These are phyloP conservation scores for Penicillium soppii DNA, from an alignment of 495 filamentous ascomycete genomes.

Conservation along the genomic window DNA sequence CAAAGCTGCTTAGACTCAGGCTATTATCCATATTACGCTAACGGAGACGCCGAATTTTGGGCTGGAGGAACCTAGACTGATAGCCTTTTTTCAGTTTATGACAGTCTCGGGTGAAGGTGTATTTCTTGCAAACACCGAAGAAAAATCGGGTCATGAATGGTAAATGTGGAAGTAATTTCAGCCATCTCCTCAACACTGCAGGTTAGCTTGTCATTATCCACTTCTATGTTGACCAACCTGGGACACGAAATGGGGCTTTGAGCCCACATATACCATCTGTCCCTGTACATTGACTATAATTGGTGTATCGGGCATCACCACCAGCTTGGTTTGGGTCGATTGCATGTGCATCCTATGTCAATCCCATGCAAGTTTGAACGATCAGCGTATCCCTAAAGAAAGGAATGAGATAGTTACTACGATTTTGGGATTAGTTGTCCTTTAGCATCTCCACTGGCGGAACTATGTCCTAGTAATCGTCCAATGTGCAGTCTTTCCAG, in stretches of 20 bases:
- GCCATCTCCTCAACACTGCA: slow-evolving; percentile 12
- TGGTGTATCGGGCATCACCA: slow-evolving; percentile 6
- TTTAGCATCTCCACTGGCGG: background rate
- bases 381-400: background rate
- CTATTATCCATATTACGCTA: background rate
- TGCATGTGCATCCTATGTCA: no score
- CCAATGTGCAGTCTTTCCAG: slow-evolving; percentile 3
- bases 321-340: slow-evolving; percentile 1
- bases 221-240: slow-evolving; percentile 5
- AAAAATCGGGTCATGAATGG: slow-evolving; percentile 7
- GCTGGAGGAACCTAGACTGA: background rate
- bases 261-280: background rate
- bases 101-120: background rate
- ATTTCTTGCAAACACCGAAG: background rate
- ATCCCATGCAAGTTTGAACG: slow-evolving; percentile 12
- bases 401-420: background rate
- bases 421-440: slow-evolving; percentile 1
- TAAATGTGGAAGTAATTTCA: slow-evolving; percentile 1
- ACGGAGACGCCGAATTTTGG: slow-evolving; percentile 9
- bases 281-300: background rate
- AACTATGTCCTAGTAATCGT: background rate
- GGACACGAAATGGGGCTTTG: slow-evolving; percentile 4
- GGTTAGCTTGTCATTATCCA: slow-evolving; percentile 11
- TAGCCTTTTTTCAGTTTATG: background rate
- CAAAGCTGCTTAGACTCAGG: background rate